These are phyloP conservation scores for Epichloe uncinata DNA, from an alignment of 2,329 filamentous ascomycete genomes.

Conservation along the genomic window DNA sequence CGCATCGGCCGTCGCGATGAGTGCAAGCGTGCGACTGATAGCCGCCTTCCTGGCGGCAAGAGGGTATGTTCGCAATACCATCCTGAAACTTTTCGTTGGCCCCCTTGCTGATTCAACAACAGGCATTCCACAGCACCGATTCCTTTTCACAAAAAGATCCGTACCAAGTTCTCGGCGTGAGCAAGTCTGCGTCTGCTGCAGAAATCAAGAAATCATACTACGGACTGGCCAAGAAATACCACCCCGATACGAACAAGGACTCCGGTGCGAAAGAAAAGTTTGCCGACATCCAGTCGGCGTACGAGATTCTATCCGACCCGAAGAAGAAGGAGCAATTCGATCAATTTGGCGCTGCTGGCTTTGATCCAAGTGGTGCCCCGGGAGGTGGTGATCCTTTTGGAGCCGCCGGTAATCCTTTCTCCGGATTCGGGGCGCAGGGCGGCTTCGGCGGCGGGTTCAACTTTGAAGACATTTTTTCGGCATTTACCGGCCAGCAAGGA, in stretches of 20 bases:
- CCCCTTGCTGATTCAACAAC: not conserved
- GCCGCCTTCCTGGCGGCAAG: constrained; percentile 13
- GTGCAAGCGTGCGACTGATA: constrained; percentile 9
- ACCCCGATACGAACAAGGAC: constrained; percentile 97
- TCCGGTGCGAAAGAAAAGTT: constrained; percentile 88
- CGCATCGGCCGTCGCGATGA: constrained; percentile 10
- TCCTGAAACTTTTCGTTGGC: not conserved
- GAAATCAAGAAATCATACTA: constrained; percentile 99
- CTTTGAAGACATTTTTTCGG: constrained; percentile 89
- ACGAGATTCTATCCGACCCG: constrained; percentile 84
- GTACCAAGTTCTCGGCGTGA: constrained; percentile 75
- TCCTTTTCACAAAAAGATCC: constrained; percentile 55
- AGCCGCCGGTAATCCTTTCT: constrained; percentile 52
- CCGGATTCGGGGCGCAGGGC: constrained; percentile 35
- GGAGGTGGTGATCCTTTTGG: constrained; percentile 49
- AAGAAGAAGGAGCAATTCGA: constrained; percentile 91
- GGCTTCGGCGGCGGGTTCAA: constrained; percentile 78
- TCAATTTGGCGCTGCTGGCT: constrained; percentile 76
- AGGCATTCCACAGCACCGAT: constrained; percentile 50
- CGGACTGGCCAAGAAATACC: constrained; percentile 90
- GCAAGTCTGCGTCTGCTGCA: constrained; percentile 62
- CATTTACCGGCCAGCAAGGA: constrained; percentile 51
- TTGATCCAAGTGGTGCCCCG: constrained; percentile 60
- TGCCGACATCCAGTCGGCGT: constrained; percentile 80
- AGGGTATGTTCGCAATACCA: constrained; percentile 12